Base-by-base conservation (phyloP, 805 yeast species). In the Cephaloascus fragrans region DNA sequence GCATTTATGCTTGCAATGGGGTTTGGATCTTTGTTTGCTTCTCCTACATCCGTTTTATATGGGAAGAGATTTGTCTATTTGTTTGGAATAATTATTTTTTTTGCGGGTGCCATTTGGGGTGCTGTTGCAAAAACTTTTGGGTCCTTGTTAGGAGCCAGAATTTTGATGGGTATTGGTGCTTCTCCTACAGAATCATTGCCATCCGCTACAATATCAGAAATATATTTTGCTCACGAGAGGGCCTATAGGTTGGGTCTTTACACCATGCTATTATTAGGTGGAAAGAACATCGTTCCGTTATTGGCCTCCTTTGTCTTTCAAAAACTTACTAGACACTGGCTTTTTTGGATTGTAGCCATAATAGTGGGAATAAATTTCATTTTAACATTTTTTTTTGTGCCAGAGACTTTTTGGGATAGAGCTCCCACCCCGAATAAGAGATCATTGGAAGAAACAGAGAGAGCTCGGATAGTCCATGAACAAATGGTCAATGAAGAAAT, bases 341-440 rank as follows among this genome's bases (percentile, higher is more conserved):
- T 76, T 28, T 77, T 71, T 49, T 77, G 80, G 78, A 69, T 76
- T 31, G 55, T 72, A 34, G 59, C 78, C 10, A 75, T 76, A 31
- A 63, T 76, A 40, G 60, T 72, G 12, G 82, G 75, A 1, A 50
- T 61, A 32, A 60, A 64, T 45, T 57, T 73, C 26, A 47, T 67
- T 2, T 52, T 67, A 20, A 68, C 74, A 12, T 68, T 65, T 40
- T 48, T 77, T 10, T 76, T 75, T 50, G 81, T 75, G 17, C 83
- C 83, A 3, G 83, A 77, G 41, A 77, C 83, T 1, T 77, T 73
- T 55, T 77, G 80, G 79, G 75, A 71, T 42, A 61, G 83, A 41
- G 51, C 71, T 1, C 79, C 80, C 4, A 60, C 63, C 2, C 73
- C 71, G 15, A 61, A 60, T 44, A 68, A 71, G 46, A 56, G 73